Percentiles rank a stretch among this genome's conserved stretches.
These are phyloP conservation scores for Dryadomyces sulphureus DNA, from an alignment of 2,329 filamentous ascomycete genomes.

Conservation along the genomic window DNA sequence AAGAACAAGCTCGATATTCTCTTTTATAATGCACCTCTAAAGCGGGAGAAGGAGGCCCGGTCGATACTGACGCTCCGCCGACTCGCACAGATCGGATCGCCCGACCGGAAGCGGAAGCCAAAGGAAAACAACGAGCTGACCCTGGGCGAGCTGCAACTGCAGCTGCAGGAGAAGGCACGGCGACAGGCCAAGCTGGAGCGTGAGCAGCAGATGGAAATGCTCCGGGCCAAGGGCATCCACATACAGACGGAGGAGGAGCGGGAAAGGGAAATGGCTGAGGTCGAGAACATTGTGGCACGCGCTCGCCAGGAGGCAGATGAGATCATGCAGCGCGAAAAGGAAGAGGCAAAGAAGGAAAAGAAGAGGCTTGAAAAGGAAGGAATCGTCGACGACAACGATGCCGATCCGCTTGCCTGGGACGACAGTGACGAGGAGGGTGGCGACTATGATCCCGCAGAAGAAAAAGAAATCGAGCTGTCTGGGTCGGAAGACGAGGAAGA, in stretches of 20 bases:
- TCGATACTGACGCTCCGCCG: slow-evolving; percentile 56
- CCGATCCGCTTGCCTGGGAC: slow-evolving; percentile 9
- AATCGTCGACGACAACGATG: slow-evolving; percentile 31
- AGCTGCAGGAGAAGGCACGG: slow-evolving; percentile 51
- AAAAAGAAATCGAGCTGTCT: slow-evolving; percentile 10
- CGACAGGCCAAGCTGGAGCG: slow-evolving; percentile 68
- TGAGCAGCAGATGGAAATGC: slow-evolving; percentile 58
- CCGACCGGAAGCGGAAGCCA: slow-evolving; percentile 25
- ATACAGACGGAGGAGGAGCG: slow-evolving; percentile 79
- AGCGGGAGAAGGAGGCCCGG: slow-evolving; percentile 45
- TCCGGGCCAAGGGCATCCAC: slow-evolving; percentile 66
- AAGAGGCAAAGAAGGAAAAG: slow-evolving; percentile 51
- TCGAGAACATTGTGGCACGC: slow-evolving; percentile 79
- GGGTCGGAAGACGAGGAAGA: slow-evolving; percentile 11
- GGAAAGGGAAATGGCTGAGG: slow-evolving; percentile 63
- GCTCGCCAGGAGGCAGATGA: slow-evolving; percentile 68
- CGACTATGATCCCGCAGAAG: slow-evolving; percentile 5
- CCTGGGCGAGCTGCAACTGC: slow-evolving; percentile 38
- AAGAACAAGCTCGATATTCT: slow-evolving; percentile 43
- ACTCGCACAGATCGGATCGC: slow-evolving; percentile 56
- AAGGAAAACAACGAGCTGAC: slow-evolving; percentile 20
- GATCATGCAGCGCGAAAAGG: slow-evolving; percentile 64
- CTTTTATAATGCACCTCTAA: slow-evolving; percentile 54
- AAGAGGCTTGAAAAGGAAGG: slow-evolving; percentile 26
- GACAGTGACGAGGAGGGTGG: slow-evolving; percentile 25